Percentiles rank a stretch among this genome's conserved stretches.
These are phyloP conservation scores for Verbena officinalis DNA, from an alignment of 257 asterid genomes.

Conservation along the genomic window DNA sequence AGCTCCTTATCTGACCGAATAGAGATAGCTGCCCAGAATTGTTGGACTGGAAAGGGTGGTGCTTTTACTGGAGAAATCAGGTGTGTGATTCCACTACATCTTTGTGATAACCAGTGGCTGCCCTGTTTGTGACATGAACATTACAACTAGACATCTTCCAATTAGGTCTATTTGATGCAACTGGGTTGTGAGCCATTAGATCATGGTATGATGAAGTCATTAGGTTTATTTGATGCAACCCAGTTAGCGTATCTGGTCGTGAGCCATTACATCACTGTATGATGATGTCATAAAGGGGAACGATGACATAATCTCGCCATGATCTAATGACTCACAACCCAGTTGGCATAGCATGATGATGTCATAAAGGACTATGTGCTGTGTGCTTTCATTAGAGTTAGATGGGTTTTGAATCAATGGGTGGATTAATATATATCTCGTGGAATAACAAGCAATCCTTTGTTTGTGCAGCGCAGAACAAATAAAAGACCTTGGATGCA, in stretches of 20 bases:
- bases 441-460: conserved; percentile 15
- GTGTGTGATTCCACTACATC: conserved; percentile 35
- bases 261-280: too few relatives aligned
- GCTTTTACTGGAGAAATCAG: conserved; percentile 99
- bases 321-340: too few relatives aligned
- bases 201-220: too few relatives aligned
- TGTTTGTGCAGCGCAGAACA: conserved; percentile 72
- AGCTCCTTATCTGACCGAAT: conserved; percentile 66
- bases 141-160: neutral
- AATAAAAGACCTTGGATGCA: conserved; percentile 89
- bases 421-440: neutral
- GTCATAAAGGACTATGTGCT: neutral
- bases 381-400: conserved; percentile 19
- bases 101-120: conserved; percentile 3
- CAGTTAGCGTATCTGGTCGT: too few relatives aligned
- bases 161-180: too few relatives aligned
- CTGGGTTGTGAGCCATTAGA: too few relatives aligned
- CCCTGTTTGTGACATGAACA: conserved; percentile 22
- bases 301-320: too few relatives aligned
- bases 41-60: conserved; percentile 99
- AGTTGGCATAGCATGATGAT: neutral
- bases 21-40: conserved; percentile 89
- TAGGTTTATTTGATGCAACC: too few relatives aligned
- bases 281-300: too few relatives aligned
- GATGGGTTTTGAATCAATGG: conserved; percentile 2